Evolutionary conservation across 225 moss, liverwort and hornwort species (phyloP).

Genomic region (Lunularia cruciata): DNA sequence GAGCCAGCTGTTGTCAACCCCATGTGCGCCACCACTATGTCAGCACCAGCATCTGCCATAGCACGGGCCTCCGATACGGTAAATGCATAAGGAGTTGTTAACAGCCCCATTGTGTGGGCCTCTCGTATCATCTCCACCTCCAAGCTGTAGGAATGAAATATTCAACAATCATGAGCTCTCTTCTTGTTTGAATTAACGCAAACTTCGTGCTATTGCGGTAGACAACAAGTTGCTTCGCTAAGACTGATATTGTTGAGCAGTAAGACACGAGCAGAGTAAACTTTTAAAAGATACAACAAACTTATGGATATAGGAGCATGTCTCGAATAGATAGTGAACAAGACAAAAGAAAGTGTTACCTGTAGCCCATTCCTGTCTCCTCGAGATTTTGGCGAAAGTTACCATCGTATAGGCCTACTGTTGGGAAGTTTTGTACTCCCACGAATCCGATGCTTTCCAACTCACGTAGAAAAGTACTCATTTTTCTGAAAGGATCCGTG

Average conservation of each 20-base stretch:
- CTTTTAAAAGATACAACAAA: too few species aligned
- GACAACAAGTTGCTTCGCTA: too few species aligned
- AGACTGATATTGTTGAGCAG: too few species aligned
- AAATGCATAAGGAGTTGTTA: conserved; percentile 88
- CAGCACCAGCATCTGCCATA: conserved; percentile 96
- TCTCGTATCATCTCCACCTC: conserved; percentile 92
- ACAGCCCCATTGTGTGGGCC: conserved; percentile 88
- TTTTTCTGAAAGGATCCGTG: conserved; percentile 88
- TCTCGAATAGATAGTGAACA: too few species aligned
- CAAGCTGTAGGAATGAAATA: conserved; percentile 46
- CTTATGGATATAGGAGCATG: too few species aligned
- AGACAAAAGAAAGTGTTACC: conserved; percentile 42
- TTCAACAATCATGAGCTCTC: too few species aligned
- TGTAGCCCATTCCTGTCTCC: conserved; percentile 98
- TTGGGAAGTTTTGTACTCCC: conserved; percentile 96
- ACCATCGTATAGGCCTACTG: conserved; percentile 88
- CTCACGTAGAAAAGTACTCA: conserved; percentile 80
- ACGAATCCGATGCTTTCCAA: conserved; percentile 79
- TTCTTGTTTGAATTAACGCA: too few species aligned
- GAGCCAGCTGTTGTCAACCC: conserved; percentile 95
- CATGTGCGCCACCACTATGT: conserved; percentile 96
- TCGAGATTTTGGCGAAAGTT: conserved; percentile 92
- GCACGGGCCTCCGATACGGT: conserved; percentile 76
- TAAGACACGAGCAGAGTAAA: too few species aligned
- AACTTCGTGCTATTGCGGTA: too few species aligned